phyloP scores from a whole-genome alignment of 2,329 filamentous ascomycete species.

The Botryotinia convoluta region DNA sequence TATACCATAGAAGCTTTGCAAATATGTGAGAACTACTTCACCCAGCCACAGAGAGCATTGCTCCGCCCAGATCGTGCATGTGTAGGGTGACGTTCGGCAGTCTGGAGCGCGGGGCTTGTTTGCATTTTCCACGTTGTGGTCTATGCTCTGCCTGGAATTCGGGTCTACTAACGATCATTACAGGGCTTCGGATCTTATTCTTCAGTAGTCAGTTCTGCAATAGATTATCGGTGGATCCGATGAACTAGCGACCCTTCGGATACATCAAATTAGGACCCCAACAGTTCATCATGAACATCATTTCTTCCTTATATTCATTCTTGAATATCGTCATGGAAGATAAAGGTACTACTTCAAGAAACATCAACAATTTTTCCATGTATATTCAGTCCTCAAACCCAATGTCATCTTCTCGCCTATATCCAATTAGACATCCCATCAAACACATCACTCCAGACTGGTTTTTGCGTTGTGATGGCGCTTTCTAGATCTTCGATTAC shows the following conservation, averaged over 20 bases:
- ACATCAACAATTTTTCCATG: neutral
- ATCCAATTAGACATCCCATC: neutral
- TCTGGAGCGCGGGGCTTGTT: conserved; percentile 13
- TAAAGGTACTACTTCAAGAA: neutral
- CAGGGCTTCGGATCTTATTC: conserved; percentile 17
- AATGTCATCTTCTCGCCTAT: conserved; percentile 7
- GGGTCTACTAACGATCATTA: conserved; percentile 14
- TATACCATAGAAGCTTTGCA: conserved; percentile 16
- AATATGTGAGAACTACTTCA: conserved; percentile 2
- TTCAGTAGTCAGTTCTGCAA: conserved; percentile 19
- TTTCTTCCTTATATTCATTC: conserved; percentile 14
- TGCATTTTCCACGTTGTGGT: conserved; percentile 14
- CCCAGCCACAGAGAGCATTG: conserved; percentile 14
- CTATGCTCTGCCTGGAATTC: conserved; percentile 15
- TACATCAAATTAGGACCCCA: conserved; percentile 21
- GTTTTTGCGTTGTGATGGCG: conserved; percentile 1
- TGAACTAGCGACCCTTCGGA: conserved; percentile 21
- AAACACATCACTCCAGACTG: neutral
- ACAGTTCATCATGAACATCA: conserved; percentile 19
- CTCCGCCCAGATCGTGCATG: conserved; percentile 16
- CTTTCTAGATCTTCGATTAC: neutral
- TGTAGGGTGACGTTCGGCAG: conserved; percentile 16
- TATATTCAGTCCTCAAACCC: neutral
- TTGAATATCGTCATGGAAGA: neutral
- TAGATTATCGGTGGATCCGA: conserved; percentile 29